phyloP scores from a whole-genome alignment of 2,329 filamentous ascomycete genomes.

The Apiospora malaysiana region DNA sequence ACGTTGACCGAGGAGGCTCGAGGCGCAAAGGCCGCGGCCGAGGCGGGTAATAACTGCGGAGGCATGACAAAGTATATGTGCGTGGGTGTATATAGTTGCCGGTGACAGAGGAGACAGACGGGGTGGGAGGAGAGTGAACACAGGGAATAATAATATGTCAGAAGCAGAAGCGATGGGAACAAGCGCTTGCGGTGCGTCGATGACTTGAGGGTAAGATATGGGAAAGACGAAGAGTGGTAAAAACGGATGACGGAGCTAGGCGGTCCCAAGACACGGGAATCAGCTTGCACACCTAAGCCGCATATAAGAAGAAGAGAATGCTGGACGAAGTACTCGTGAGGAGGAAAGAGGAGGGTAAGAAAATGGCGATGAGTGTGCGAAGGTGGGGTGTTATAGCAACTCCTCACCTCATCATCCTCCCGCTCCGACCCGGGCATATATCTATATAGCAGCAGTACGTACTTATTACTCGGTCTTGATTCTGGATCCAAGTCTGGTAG shows the following conservation, averaged over 20 bases:
- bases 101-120: conserved; percentile 23
- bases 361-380: conserved; percentile 49
- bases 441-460: conserved; percentile 4
- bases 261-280: conserved; percentile 62
- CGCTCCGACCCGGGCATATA: conserved; percentile 17
- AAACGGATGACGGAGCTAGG: conserved; percentile 56
- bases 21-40: conserved; percentile 94
- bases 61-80: conserved; percentile 69
- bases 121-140: conserved; percentile 29
- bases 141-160: conserved; percentile 37
- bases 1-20: conserved; percentile 90
- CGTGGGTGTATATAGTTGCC: conserved; percentile 20
- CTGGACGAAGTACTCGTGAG: conserved; percentile 64
- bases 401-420: conserved; percentile 20
- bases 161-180: conserved; percentile 35
- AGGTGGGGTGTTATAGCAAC: conserved; percentile 54
- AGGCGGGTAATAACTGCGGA: conserved; percentile 90
- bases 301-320: conserved; percentile 63
- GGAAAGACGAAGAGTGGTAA: conserved; percentile 50
- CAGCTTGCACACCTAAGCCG: conserved; percentile 67
- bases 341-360: conserved; percentile 55
- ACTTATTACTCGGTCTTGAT: too few species aligned
- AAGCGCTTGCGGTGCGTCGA: conserved; percentile 32
- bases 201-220: conserved; percentile 38
- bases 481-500: too few species aligned